These are phyloP conservation scores for Chrysoporthe cubensis DNA, from an alignment of 2,329 filamentous ascomycete species.

Conservation along the genomic window DNA sequence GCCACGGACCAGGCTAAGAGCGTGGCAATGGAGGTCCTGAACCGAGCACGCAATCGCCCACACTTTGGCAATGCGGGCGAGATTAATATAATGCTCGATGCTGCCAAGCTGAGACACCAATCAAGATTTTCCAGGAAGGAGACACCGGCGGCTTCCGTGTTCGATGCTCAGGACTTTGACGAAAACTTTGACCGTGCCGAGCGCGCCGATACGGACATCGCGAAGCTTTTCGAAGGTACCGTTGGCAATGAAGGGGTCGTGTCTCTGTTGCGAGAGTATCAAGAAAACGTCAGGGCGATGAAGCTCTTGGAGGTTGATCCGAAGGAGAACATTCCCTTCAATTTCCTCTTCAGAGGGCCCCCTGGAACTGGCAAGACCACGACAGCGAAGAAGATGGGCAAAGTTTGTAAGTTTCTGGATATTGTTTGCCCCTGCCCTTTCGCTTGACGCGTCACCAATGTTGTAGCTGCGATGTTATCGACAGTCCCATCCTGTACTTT, in stretches of 20 bases:
- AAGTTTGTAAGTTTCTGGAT: constrained; percentile 18
- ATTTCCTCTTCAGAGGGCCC: constrained; percentile 70
- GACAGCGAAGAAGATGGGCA: constrained; percentile 73
- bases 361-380: constrained; percentile 70
- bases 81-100: constrained; percentile 69
- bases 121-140: constrained; percentile 32
- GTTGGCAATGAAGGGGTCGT: constrained; percentile 63
- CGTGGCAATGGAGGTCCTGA: constrained; percentile 63
- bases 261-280: constrained; percentile 56
- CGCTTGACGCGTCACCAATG: background rate
- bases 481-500: constrained; percentile 46
- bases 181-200: constrained; percentile 59
- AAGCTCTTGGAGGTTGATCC: constrained; percentile 57
- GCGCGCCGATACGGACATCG: constrained; percentile 51
- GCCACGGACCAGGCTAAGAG: constrained; percentile 55
- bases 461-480: constrained; percentile 37
- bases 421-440: too few species aligned
- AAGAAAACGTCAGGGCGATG: constrained; percentile 55
- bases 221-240: constrained; percentile 59
- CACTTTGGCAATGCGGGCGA: constrained; percentile 77
- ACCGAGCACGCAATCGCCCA: constrained; percentile 62
- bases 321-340: constrained; percentile 63
- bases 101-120: constrained; percentile 52
- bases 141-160: constrained; percentile 31
- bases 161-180: constrained; percentile 57